Evolutionary conservation across 441 rosid genomes (phyloP).

Genomic region (Croton setiger): DNA sequence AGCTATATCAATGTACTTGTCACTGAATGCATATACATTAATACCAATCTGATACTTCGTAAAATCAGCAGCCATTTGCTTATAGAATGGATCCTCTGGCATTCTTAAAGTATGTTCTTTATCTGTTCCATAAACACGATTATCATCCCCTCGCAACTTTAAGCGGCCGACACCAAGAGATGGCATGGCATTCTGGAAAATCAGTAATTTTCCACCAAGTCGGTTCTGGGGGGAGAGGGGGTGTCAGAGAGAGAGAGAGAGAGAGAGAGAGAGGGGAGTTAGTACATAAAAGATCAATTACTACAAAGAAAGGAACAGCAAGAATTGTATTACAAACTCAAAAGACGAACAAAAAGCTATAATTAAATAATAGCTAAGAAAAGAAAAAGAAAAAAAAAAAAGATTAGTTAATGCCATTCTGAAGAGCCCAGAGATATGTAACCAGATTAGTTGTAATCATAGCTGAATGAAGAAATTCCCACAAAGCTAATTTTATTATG

Average conservation of each 20-base stretch:
- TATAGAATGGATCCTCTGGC: constrained; percentile 92
- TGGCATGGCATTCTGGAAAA: constrained; percentile 90
- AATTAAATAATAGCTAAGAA: neutral
- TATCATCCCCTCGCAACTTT: constrained; percentile 97
- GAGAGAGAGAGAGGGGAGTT: constrained; percentile 4
- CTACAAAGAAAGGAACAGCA: constrained; percentile 13
- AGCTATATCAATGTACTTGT: constrained; percentile 91
- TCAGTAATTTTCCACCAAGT: constrained; percentile 93
- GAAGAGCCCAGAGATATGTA: neutral
- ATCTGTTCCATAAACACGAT: constrained; percentile 93
- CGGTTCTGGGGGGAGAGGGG: constrained; percentile 52
- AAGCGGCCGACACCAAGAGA: constrained; percentile 95
- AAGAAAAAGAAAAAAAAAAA: neutral
- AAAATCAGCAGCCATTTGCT: constrained; percentile 99
- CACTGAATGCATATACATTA: constrained; percentile 88
- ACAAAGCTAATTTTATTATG: neutral
- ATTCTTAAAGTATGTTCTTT: constrained; percentile 80
- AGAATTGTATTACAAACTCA: constrained; percentile 6
- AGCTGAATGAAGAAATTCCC: neutral
- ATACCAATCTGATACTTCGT: constrained; percentile 94
- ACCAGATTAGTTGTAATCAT: neutral
- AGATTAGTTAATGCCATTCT: neutral
- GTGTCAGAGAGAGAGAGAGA: constrained; percentile 20
- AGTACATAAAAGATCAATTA: constrained; percentile 14
- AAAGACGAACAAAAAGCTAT: constrained; percentile 13